Evolutionary conservation across 495 filamentous ascomycete genomes (phyloP), one percentile per base, ranked within the genome.

Genomic region (Mytilinidion resinicola): DNA sequence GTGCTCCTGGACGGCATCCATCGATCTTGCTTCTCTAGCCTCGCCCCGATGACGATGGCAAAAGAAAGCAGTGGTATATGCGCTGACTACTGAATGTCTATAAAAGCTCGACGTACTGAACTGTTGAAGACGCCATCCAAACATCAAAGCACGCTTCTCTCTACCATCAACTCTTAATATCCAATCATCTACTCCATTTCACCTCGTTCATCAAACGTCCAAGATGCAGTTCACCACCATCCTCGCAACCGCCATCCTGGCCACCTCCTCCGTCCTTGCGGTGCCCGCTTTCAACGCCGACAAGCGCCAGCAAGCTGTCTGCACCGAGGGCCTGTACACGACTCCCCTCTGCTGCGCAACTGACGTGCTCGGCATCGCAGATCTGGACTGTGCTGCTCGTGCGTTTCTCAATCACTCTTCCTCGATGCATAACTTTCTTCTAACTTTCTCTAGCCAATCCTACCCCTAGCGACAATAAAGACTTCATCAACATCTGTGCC

Each of bases 321-420:
- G 67, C 56, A 66, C 65, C 63, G 15, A 38, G 15, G 53, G 53
- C 25, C 37, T 54, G 20, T 15, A 30, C 33, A 59, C 54, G 54
- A 63, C 34, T 38, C 53, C 65, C n/a, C 70, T 70, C 41, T 78
- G 76, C 72, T 79, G 76, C 62, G 70, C 76, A 21, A 73, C 74
- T 39, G 72, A 79, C 50, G 74, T 78, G 38, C 70, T 76, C 20
- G 72, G 73, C 42, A 60, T 79, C 42, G 74, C 73, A 9, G 76
- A 79, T 56, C 66, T 79, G 44, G 69, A 79, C 65, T 79, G 76
- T 64, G n/a, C 34, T 1, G 39, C 56, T 35, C 73, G 76, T 79
- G 75, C 62, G 74, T 63, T n/a, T 49, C 46, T n/a, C 14, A 5
- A 19, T 65, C 25, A 38, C 25, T 43, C 15, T 15, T 41, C 9